These are phyloP conservation scores for Apiotrichum porosum DNA, from an alignment of 1,284 basidiomycete species.

Conservation along the genomic window DNA sequence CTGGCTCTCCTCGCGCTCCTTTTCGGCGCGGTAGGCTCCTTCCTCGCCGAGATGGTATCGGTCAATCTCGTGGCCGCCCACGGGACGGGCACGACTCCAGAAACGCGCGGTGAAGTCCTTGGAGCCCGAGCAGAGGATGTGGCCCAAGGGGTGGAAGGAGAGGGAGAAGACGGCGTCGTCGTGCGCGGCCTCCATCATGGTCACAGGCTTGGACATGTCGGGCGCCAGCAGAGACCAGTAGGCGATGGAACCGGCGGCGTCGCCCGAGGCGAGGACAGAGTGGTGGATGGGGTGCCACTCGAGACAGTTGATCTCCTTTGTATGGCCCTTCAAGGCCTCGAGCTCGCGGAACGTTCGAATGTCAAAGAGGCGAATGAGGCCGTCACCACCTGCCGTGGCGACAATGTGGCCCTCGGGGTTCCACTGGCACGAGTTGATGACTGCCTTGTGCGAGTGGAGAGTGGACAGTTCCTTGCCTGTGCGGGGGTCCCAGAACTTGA, in stretches of 20 bases:
- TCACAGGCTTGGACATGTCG: constrained; percentile 57
- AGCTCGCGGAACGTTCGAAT: constrained; percentile 97
- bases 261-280: constrained; percentile 79
- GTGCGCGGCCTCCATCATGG: constrained; percentile 83
- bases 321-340: constrained; percentile 83
- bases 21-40: constrained; percentile 44
- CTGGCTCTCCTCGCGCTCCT: constrained; percentile 31
- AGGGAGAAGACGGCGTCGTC: constrained; percentile 96
- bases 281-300: constrained; percentile 95
- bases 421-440: constrained; percentile 88
- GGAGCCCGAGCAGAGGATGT: constrained; percentile 83
- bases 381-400: constrained; percentile 89
- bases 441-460: constrained; percentile 95
- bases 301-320: constrained; percentile 94
- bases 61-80: constrained; percentile 60
- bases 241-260: constrained; percentile 84
- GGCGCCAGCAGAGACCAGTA: constrained; percentile 76
- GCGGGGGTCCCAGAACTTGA: constrained; percentile 98
- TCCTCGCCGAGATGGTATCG: constrained; percentile 47
- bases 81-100: constrained; percentile 78
- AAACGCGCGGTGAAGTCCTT: constrained; percentile 98
- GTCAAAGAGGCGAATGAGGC: constrained; percentile 93
- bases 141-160: constrained; percentile 91
- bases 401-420: constrained; percentile 88
- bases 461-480: constrained; percentile 81